Percentiles rank a stretch among this genome's conserved stretches.
Conservation (phyloP, 1,284 basidiomycete genomes). For the Apiotrichum domesticum region DNA sequence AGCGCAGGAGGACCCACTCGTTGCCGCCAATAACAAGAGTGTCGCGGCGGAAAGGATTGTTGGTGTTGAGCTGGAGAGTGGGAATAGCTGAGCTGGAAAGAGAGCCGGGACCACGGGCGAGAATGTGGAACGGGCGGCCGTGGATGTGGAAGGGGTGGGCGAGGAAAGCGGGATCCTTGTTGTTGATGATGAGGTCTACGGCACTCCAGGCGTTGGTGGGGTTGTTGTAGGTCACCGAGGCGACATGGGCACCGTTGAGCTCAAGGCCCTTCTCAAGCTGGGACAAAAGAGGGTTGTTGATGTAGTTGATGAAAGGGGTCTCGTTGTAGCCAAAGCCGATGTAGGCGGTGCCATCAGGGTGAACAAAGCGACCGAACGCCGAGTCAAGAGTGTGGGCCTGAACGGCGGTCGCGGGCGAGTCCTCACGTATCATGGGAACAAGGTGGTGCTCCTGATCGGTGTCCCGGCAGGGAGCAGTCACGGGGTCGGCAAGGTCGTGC, state of each 20-base stretch:
- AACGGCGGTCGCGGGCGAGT: constrained; percentile 17
- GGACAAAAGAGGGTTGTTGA: constrained; percentile 37
- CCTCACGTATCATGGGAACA: constrained; percentile 27
- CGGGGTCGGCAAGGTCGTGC: constrained; percentile 11
- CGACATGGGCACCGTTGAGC: constrained; percentile 16
- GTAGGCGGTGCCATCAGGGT: constrained; percentile 18
- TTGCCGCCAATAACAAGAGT: constrained; percentile 34
- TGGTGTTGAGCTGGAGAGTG: constrained; percentile 21
- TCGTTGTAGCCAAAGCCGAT: constrained; percentile 33
- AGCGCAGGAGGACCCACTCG: constrained; percentile 26
- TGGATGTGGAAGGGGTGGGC: constrained; percentile 44
- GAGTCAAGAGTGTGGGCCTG: constrained; percentile 22
- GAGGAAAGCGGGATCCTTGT: constrained; percentile 29
- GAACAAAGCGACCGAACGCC: constrained; percentile 17
- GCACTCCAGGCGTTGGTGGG: constrained; percentile 11
- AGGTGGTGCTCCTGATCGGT: constrained; percentile 23
- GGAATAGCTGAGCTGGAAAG: constrained; percentile 20
- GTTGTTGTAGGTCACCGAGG: constrained; percentile 21
- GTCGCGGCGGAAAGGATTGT: constrained; percentile 45
- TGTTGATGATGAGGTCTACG: constrained; percentile 38
- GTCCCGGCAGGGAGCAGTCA: constrained; percentile 14
- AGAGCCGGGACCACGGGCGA: constrained; percentile 36
- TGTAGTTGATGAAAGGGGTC: constrained; percentile 28
- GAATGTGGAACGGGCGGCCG: constrained; percentile 27
- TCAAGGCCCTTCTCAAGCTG: constrained; percentile 20